A percentile compares a stretch with the other conserved stretches of the same genome.
phyloP scores from a whole-genome alignment of 345 rosid species.

The Viola odorata region DNA sequence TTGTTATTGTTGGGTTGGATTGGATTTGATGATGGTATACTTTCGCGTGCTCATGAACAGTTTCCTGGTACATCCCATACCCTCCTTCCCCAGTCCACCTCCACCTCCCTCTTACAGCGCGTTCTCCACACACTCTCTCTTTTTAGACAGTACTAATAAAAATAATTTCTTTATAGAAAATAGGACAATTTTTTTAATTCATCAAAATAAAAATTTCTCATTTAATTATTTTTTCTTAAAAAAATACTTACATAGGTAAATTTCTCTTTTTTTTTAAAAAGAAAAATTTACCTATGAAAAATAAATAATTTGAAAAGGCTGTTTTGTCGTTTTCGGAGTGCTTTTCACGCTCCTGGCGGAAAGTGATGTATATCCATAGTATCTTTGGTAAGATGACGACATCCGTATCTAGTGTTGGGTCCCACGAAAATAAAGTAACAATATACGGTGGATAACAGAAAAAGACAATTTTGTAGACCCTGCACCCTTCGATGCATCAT shows the following conservation, averaged over 20 bases:
- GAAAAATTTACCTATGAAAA: too few relatives aligned
- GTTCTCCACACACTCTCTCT: background rate
- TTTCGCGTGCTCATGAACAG: slow-evolving; percentile 39
- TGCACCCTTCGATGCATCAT: background rate
- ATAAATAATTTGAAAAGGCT: too few relatives aligned
- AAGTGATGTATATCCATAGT: background rate
- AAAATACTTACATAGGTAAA: too few relatives aligned
- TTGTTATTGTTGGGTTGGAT: slow-evolving; percentile 27
- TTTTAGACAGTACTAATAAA: too few relatives aligned
- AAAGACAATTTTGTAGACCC: slow-evolving; percentile 21
- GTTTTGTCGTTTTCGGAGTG: background rate
- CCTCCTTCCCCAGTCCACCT: background rate
- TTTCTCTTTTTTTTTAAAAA: too few relatives aligned
- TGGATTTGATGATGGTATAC: slow-evolving; percentile 1
- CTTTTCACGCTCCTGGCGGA: slow-evolving; percentile 2
- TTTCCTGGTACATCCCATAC: slow-evolving; percentile 10
- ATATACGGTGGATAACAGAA: slow-evolving; percentile 21
- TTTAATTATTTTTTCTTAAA: too few relatives aligned
- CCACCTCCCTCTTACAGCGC: background rate
- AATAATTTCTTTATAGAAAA: too few relatives aligned
- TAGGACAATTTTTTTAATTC: too few relatives aligned
- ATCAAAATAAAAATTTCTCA: too few relatives aligned
- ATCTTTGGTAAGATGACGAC: slow-evolving; percentile 18
- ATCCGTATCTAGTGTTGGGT: slow-evolving; percentile 20
- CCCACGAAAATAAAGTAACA: slow-evolving; percentile 20